Evolutionary conservation across 1,139 yeast genomes (phyloP), one percentile per base, ranked within the genome.

Genomic region (Kodamaea sp.): DNA sequence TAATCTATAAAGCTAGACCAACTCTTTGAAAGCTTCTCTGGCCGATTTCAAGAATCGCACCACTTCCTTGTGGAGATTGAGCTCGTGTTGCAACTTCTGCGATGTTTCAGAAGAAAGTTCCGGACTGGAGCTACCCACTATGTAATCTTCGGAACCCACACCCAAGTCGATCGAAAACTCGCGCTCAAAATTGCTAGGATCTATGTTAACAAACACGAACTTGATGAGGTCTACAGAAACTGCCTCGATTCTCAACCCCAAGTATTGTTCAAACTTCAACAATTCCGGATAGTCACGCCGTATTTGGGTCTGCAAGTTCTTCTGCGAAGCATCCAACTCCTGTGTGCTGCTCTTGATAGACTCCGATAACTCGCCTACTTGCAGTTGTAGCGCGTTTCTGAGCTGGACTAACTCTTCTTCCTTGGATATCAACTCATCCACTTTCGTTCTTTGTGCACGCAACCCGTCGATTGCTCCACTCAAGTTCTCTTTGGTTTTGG

Each of bases 211-310:
- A 41, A 76, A 76, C 2, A 55, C 51, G 38, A 76, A 69, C 34
- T 53, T 51, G 23, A 76, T 50, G 9, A 61, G 38, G 34, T 69
- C 70, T 7, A 57, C 59, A 3, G 57, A 50, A 3, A 67, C 39
- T 4, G 72, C 76, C 29, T 66, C 69, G 23, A 75, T 63, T 30
- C 55, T 60, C 31, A 76, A 49, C 1, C 81, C 80, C 32, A 73
- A 54, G 38, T 73, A 65, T 32, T 57, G 55, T 38, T 74, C 79
- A 43, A 61, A 73, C 34, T 68, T 62, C 24, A 61, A 48, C 14
- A 74, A 59, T 33, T 71, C 67, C 4, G 64, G 66, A 35, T 57
- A 51, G 36, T 73, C 77, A 16, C 55, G 53, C 18, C 55, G 51
- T 18, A 53, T 44, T 39, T 66, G 67, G 10, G 48, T 50, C 26